Evolutionary conservation across 768 basidiomycete genomes (phyloP).

Genomic region (Psilocybe tampanensis): DNA sequence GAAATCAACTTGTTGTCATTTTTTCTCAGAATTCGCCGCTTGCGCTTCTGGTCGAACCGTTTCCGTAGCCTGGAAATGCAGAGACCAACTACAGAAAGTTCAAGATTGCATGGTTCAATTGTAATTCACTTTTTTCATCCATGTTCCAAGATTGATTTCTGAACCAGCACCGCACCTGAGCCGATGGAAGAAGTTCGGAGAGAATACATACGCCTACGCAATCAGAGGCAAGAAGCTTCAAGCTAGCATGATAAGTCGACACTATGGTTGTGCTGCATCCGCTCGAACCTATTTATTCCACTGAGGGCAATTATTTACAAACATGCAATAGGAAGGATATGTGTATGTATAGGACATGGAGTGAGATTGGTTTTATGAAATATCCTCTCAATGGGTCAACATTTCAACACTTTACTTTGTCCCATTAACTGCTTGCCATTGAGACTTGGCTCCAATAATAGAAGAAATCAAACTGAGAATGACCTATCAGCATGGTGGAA

Average conservation of each 20-base stretch:
- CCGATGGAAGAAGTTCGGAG: slow-evolving; percentile 71
- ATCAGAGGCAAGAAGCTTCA: slow-evolving; percentile 21
- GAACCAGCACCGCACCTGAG: slow-evolving; percentile 70
- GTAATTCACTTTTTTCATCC: slow-evolving; percentile 45
- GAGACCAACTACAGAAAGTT: slow-evolving; percentile 62
- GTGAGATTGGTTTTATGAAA: not conserved
- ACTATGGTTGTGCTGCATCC: no score
- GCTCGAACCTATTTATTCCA: not conserved
- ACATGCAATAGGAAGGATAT: not conserved
- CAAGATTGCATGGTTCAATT: slow-evolving; percentile 82
- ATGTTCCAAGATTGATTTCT: slow-evolving; percentile 2
- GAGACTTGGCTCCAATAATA: slow-evolving; percentile 64
- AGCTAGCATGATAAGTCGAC: not conserved
- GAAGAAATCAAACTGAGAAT: slow-evolving; percentile 65
- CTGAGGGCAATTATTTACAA: not conserved
- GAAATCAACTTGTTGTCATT: not conserved
- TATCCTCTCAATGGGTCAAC: not conserved
- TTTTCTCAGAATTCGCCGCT: slow-evolving; percentile 72
- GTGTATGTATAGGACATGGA: slow-evolving; percentile 4
- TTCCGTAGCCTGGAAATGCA: slow-evolving; percentile 87
- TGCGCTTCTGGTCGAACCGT: slow-evolving; percentile 81
- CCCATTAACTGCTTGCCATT: slow-evolving; percentile 59
- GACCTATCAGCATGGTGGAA: slow-evolving; percentile 1
- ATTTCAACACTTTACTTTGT: slow-evolving; percentile 33
- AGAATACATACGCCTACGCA: slow-evolving; percentile 73